phyloP scores from a whole-genome alignment of 306 rosid genomes.

The Hippophae tibetana region DNA sequence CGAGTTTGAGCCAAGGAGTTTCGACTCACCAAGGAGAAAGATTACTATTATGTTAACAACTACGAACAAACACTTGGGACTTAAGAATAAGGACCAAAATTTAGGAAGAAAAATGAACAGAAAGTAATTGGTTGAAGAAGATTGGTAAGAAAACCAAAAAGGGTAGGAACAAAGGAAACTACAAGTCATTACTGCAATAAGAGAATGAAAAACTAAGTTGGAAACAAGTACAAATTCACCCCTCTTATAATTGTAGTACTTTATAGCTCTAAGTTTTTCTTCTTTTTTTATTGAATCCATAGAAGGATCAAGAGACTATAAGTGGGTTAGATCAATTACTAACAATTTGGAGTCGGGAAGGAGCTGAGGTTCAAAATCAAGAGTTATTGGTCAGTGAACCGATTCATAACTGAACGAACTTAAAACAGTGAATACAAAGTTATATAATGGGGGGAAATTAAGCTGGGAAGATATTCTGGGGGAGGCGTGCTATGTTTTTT shows the following conservation, averaged over 20 bases:
- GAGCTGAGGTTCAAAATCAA: not conserved
- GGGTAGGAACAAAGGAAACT: conserved; percentile 25
- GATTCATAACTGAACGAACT: conserved; percentile 23
- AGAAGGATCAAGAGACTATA: not conserved
- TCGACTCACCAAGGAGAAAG: conserved; percentile 34
- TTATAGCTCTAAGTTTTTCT: conserved; percentile 21
- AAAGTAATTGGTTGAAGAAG: conserved; percentile 5
- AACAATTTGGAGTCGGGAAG: not conserved
- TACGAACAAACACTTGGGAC: conserved; percentile 30
- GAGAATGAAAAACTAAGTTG: conserved; percentile 19
- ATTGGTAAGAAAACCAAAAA: conserved; percentile 20
- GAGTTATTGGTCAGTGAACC: too few species aligned
- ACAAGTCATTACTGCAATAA: conserved; percentile 23
- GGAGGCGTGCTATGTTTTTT: conserved; percentile 6
- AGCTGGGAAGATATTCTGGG: conserved; percentile 6
- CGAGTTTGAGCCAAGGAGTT: conserved; percentile 10
- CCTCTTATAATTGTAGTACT: conserved; percentile 11
- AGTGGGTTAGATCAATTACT: not conserved
- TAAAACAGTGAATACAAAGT: conserved; percentile 11
- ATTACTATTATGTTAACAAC: conserved; percentile 32
- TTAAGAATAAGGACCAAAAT: conserved; percentile 17
- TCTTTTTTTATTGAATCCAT: conserved; percentile 20
- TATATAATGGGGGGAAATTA: conserved; percentile 15
- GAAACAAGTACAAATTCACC: conserved; percentile 5
- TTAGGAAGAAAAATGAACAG: conserved; percentile 20